Conservation (phyloP, 2,329 filamentous ascomycete species). For the Lachnellula subtilissima region DNA sequence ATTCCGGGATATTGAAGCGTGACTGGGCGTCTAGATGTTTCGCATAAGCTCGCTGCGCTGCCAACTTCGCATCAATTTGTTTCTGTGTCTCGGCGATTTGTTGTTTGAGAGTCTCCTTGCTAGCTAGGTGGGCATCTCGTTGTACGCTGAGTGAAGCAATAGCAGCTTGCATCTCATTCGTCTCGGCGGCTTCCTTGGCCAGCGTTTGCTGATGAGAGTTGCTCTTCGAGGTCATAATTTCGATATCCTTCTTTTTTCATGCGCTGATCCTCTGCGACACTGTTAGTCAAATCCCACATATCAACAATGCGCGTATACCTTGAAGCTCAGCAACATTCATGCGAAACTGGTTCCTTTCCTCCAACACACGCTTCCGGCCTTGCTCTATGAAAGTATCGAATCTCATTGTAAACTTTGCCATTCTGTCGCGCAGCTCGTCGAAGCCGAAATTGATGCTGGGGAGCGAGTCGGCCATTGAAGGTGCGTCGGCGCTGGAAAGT, state of each 20-base stretch:
- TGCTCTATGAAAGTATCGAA: conserved; percentile 95
- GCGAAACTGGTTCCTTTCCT: conserved; percentile 91
- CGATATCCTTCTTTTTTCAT: conserved; percentile 85
- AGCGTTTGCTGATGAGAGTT: conserved; percentile 67
- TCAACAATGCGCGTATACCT: conserved; percentile 49
- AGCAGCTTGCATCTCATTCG: conserved; percentile 64
- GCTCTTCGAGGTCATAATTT: conserved; percentile 71
- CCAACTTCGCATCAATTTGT: conserved; percentile 63
- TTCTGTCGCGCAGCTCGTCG: conserved; percentile 89
- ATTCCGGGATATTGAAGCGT: conserved; percentile 84
- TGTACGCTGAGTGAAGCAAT: conserved; percentile 55
- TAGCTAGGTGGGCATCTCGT: conserved; percentile 55
- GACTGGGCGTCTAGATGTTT: conserved; percentile 76
- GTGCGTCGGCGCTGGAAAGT: conserved; percentile 52
- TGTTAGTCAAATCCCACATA: conserved; percentile 9
- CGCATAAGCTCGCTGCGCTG: conserved; percentile 68
- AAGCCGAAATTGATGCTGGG: conserved; percentile 94
- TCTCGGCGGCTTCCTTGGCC: conserved; percentile 73
- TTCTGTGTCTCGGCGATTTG: conserved; percentile 65
- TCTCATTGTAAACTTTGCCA: conserved; percentile 83
- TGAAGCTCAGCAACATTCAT: conserved; percentile 86
- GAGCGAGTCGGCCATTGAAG: conserved; percentile 70
- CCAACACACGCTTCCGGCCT: conserved; percentile 80
- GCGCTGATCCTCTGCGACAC: conserved; percentile 74
- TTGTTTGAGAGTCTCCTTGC: conserved; percentile 51